Conservation (phyloP, 345 rosid species). For the Moringa oleifera region DNA sequence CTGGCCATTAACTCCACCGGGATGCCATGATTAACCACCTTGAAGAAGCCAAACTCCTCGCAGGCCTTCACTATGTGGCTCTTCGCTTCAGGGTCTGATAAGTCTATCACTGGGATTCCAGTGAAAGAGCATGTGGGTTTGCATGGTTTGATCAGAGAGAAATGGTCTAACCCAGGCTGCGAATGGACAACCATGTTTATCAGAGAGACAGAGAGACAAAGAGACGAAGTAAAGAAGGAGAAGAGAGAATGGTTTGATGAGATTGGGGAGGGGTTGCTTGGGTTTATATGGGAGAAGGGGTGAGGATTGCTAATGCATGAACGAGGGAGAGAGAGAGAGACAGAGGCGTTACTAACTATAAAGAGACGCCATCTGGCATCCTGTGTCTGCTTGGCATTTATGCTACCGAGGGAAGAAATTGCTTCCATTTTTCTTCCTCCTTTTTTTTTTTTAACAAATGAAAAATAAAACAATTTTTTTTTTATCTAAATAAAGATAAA, state of each 20-base stretch:
- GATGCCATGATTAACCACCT: constrained; percentile 69
- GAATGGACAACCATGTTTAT: constrained; percentile 65
- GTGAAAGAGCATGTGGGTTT: constrained; percentile 30
- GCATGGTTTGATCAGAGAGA: constrained; percentile 55
- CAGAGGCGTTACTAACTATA: constrained; percentile 32
- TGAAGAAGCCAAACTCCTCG: constrained; percentile 75
- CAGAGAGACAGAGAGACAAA: not conserved
- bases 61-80: constrained; percentile 51
- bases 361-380: constrained; percentile 33
- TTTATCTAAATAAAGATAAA: too few relatives aligned
- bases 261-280: constrained; percentile 1
- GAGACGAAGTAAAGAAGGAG: not conserved
- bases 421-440: too few relatives aligned
- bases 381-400: constrained; percentile 23
- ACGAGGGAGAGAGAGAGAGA: constrained; percentile 9
- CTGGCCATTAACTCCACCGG: constrained; percentile 40
- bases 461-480: too few relatives aligned
- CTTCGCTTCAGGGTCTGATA: constrained; percentile 56
- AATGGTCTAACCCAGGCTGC: constrained; percentile 47
- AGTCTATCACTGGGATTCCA: constrained; percentile 57
- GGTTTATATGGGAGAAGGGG: constrained; percentile 12
- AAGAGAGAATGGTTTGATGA: not conserved
- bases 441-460: too few relatives aligned
- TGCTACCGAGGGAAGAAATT: constrained; percentile 25
- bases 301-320: constrained; percentile 14